Percentiles rank a stretch among this genome's conserved stretches.
These are phyloP conservation scores for Raphanus hybrid DNA, from an alignment of 441 rosid species.

Conservation along the genomic window DNA sequence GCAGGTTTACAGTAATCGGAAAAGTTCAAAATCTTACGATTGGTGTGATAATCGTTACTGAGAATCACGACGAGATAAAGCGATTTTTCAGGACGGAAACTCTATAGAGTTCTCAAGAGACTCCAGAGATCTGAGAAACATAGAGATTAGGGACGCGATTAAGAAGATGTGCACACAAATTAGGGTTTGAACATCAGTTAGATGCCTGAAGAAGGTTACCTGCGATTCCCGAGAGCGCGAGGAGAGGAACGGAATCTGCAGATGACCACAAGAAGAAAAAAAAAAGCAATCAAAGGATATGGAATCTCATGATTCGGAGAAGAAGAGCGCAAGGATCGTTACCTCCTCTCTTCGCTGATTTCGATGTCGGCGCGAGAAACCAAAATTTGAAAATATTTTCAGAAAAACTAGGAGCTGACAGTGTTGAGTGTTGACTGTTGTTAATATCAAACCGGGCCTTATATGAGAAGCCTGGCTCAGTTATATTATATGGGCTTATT, in stretches of 20 bases:
- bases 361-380: conserved; percentile 38
- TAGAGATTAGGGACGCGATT: neutral
- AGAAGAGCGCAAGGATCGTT: neutral
- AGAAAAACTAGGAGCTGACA: neutral
- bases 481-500: neutral
- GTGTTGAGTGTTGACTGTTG: neutral
- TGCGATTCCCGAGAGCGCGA: conserved; percentile 6
- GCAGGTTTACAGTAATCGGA: conserved; percentile 2
- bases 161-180: neutral
- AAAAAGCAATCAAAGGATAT: neutral
- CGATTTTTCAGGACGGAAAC: conserved; percentile 4
- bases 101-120: conserved; percentile 8
- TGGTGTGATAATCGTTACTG: neutral
- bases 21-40: neutral
- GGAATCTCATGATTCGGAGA: conserved; percentile 1
- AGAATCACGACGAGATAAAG: neutral
- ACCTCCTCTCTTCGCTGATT: conserved; percentile 19
- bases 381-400: conserved; percentile 15
- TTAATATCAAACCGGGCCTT: neutral
- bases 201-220: conserved; percentile 13
- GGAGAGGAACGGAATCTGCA: conserved; percentile 6
- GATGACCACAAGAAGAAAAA: neutral
- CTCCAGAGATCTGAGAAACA: conserved; percentile 9
- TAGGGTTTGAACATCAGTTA: conserved; percentile 21
- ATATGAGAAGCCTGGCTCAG: neutral